A percentile compares a stretch with the other conserved stretches of the same genome.
phyloP scores from a whole-genome alignment of 1,139 yeast species.

The Magnusiomyces paraingens region DNA sequence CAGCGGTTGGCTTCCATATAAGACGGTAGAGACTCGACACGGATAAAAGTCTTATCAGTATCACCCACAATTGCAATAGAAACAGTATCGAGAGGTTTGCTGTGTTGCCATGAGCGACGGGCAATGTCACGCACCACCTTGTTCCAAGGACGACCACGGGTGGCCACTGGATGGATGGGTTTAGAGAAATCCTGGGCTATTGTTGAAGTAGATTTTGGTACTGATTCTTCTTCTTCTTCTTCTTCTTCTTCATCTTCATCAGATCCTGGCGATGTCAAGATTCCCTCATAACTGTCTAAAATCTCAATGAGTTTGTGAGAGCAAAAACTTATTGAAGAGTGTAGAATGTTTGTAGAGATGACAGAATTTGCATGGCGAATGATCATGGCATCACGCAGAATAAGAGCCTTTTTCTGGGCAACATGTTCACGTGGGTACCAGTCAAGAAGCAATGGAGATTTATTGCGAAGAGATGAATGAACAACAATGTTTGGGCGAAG shows the following conservation, averaged over 20 bases:
- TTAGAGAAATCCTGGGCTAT: slow-evolving; percentile 19
- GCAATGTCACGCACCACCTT: slow-evolving; percentile 81
- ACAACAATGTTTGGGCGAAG: slow-evolving; percentile 56
- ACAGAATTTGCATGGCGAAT: slow-evolving; percentile 81
- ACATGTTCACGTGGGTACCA: slow-evolving; percentile 60
- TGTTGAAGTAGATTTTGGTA: too few species aligned
- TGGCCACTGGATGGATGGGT: slow-evolving; percentile 17
- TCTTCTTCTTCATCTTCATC: slow-evolving; percentile 13
- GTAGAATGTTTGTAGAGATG: slow-evolving; percentile 68
- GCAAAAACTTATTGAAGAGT: slow-evolving; percentile 78
- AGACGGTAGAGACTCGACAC: slow-evolving; percentile 72
- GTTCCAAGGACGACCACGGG: slow-evolving; percentile 45
- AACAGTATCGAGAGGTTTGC: slow-evolving; percentile 50
- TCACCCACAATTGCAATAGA: slow-evolving; percentile 41
- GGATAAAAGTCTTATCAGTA: slow-evolving; percentile 56
- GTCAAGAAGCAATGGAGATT: slow-evolving; percentile 56
- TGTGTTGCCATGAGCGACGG: slow-evolving; percentile 86
- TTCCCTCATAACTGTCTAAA: slow-evolving; percentile 27
- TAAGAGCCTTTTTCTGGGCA: slow-evolving; percentile 59
- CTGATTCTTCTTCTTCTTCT: slow-evolving; percentile 10
- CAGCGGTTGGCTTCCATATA: slow-evolving; percentile 88
- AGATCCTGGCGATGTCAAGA: neutral
- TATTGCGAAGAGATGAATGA: slow-evolving; percentile 39
- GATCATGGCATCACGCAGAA: slow-evolving; percentile 75
- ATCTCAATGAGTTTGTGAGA: slow-evolving; percentile 46